Evolutionary conservation across 192 early-diverging fungal species (phyloP), one percentile per base, ranked within the genome.

Genomic region (Umbelopsis vinacea): DNA sequence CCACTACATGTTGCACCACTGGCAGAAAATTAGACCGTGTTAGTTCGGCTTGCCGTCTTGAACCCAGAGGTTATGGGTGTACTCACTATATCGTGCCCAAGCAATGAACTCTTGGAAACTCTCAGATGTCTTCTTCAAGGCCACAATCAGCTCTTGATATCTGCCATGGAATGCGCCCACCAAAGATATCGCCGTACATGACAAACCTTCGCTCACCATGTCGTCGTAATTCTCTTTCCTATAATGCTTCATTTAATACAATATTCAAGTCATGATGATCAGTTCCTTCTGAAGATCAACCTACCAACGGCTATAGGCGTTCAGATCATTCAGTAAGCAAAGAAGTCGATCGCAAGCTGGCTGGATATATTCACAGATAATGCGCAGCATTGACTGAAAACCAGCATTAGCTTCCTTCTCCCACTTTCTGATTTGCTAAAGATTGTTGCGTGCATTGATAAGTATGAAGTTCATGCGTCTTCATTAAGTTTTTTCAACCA

Each of bases 321-420:
- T 68, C 26, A 74, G 21, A 15, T 74, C 50, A 19, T 68, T 69
- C 3, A 75, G 33, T 19, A 69, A 23, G 11, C 48, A 46, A 17
- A 75, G 35, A 0, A 75, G 67, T 29, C 68, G 69, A 24, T 68
- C 67, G 46, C 52, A 69, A 8, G 74, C 54, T 33, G 74, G 74
- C 53, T 70, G 74, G 6, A 75, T 38, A 50, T 69, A 75, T 54
- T 75, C 68, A 35, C 45, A 50, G n/a, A 75, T 66, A 33, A 75
- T 69, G 19, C 60, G 38, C 15, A 60, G 69, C 52, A 75, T 70
- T 3, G 53, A 33, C 15, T 57, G 24, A 37, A 69, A 75, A 10
- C 74, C 67, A 37, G 43, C 40, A 24, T 52, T 47, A 9, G 74
- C 67, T 21, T 70, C 38, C 8, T 55, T 47, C 57, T 75, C 74